These are phyloP conservation scores for Coemansia pectinata DNA, from an alignment of 192 early-diverging fungal genomes.

Conservation along the genomic window DNA sequence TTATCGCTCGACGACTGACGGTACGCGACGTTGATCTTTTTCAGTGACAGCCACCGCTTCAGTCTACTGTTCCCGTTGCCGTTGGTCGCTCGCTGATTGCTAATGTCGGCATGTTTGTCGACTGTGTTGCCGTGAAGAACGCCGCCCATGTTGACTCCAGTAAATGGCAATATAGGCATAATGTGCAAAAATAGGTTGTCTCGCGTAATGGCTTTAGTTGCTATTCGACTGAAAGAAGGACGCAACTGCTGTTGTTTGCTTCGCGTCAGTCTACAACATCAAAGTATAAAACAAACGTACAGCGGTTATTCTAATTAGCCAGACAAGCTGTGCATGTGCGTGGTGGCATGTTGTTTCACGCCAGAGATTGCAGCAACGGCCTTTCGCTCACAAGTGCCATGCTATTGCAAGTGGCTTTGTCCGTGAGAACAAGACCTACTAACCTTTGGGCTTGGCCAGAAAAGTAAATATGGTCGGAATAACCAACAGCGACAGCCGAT, in stretches of 20 bases:
- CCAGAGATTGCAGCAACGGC: background rate
- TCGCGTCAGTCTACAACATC: background rate
- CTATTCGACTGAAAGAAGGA: background rate
- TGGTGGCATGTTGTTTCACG: background rate
- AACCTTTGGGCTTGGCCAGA: background rate
- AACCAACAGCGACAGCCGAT: background rate
- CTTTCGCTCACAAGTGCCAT: background rate
- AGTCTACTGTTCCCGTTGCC: slow-evolving; percentile 15
- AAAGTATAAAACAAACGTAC: background rate
- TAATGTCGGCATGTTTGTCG: background rate
- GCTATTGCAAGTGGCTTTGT: background rate
- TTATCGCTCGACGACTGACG: background rate
- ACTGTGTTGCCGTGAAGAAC: background rate
- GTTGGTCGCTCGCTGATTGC: background rate
- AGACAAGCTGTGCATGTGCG: background rate
- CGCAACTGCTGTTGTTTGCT: background rate
- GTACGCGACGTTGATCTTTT: slow-evolving; percentile 13
- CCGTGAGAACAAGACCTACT: background rate
- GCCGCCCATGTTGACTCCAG: background rate
- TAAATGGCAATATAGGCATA: background rate
- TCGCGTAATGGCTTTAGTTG: background rate
- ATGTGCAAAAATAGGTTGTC: background rate
- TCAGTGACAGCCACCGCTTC: slow-evolving; percentile 47
- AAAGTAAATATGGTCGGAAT: background rate
- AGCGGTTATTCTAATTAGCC: background rate